Evolutionary conservation across 2,329 filamentous ascomycete genomes (phyloP).

Genomic region (Alternaria postmessia): DNA sequence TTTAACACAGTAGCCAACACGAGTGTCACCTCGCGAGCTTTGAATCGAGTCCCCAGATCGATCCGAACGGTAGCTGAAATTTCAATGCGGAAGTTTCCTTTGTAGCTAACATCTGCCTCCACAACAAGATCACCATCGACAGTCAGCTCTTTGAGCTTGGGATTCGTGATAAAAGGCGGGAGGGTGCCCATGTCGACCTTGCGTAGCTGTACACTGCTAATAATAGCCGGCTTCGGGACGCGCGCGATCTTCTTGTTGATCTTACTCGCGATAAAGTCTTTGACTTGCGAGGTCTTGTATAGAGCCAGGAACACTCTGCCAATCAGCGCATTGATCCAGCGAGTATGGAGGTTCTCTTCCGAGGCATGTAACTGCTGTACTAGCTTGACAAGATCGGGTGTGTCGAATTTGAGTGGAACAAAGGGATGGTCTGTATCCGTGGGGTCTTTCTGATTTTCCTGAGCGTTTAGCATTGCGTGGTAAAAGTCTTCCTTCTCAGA

Average conservation of each 20-base stretch:
- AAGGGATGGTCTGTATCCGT: slow-evolving; percentile 65
- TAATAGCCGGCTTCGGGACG: slow-evolving; percentile 89
- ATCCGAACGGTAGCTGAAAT: slow-evolving; percentile 93
- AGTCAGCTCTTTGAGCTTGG: slow-evolving; percentile 85
- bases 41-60: slow-evolving; percentile 87
- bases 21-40: slow-evolving; percentile 86
- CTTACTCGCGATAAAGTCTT: slow-evolving; percentile 80
- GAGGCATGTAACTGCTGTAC: slow-evolving; percentile 91
- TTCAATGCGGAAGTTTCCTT: slow-evolving; percentile 86
- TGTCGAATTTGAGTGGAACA: slow-evolving; percentile 77
- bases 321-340: slow-evolving; percentile 92
- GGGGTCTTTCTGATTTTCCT: slow-evolving; percentile 70
- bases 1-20: slow-evolving; percentile 86
- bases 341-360: slow-evolving; percentile 86
- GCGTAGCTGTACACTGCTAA: slow-evolving; percentile 83
- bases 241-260: slow-evolving; percentile 96
- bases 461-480: slow-evolving; percentile 85
- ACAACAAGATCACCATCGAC: slow-evolving; percentile 89
- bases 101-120: slow-evolving; percentile 88
- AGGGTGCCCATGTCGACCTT: slow-evolving; percentile 86
- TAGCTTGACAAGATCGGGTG: slow-evolving; percentile 85
- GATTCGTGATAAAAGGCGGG: slow-evolving; percentile 87
- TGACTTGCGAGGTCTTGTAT: slow-evolving; percentile 83
- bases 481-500: slow-evolving; percentile 99
- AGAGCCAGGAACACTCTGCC: slow-evolving; percentile 87